Percentiles rank a stretch among this genome's conserved stretches.
phyloP scores from a whole-genome alignment of 768 basidiomycete genomes.

The Termitomyces sp. region DNA sequence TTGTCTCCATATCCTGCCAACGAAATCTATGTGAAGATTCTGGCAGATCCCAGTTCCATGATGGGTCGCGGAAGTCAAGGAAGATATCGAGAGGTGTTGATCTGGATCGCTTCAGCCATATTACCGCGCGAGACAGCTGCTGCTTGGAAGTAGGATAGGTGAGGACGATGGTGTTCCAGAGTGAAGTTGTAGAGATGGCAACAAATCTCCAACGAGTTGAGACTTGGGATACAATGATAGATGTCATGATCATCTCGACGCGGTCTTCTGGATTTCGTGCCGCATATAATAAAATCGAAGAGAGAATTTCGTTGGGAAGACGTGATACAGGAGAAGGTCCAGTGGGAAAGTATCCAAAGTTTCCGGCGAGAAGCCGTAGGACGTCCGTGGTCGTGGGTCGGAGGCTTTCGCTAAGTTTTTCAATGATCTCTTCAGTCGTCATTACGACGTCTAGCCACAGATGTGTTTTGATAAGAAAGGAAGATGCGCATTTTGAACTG shows the following conservation, averaged over 20 bases:
- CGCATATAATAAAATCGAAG: slow-evolving; percentile 27
- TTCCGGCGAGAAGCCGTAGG: slow-evolving; percentile 13
- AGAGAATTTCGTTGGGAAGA: slow-evolving; percentile 31
- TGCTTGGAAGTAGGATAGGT: slow-evolving; percentile 33
- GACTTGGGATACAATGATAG: slow-evolving; percentile 38
- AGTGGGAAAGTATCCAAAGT: slow-evolving; percentile 2
- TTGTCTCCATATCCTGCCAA: slow-evolving; percentile 36
- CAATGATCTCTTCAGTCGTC: slow-evolving; percentile 6
- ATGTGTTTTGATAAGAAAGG: background rate
- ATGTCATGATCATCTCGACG: slow-evolving; percentile 19
- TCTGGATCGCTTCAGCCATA: slow-evolving; percentile 41
- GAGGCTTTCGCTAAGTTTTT: slow-evolving; percentile 11
- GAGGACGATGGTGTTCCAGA: slow-evolving; percentile 51
- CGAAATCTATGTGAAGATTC: slow-evolving; percentile 39
- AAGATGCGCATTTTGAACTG: background rate
- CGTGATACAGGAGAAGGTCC: slow-evolving; percentile 10
- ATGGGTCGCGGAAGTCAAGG: slow-evolving; percentile 54
- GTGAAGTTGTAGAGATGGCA: slow-evolving; percentile 32
- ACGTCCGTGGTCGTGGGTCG: slow-evolving; percentile 11
- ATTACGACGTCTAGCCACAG: background rate
- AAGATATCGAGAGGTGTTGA: slow-evolving; percentile 41
- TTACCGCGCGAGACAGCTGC: slow-evolving; percentile 29
- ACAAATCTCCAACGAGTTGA: slow-evolving; percentile 46
- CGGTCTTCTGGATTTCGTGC: slow-evolving; percentile 20
- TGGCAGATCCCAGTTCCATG: slow-evolving; percentile 45